These are phyloP conservation scores for Letharia lupina DNA, from an alignment of 495 filamentous ascomycete genomes.

Conservation along the genomic window DNA sequence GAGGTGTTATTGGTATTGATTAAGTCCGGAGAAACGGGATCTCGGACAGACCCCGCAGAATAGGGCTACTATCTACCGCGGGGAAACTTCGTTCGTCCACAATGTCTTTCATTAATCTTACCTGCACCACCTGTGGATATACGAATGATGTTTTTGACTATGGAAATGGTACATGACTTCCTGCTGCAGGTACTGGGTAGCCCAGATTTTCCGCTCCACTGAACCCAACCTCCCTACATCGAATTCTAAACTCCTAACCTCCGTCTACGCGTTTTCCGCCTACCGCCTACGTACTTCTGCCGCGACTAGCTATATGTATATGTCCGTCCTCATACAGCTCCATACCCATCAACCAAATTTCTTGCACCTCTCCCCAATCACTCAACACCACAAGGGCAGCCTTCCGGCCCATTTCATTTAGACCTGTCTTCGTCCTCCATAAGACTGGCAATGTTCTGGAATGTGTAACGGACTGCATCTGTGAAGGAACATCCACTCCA, in stretches of 20 bases:
- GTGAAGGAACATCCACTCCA: conserved; percentile 38
- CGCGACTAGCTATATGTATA: neutral
- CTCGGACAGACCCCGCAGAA: neutral
- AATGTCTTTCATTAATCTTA: too few relatives aligned
- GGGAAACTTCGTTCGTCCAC: too few relatives aligned
- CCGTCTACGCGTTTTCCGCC: neutral
- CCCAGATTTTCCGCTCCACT: too few relatives aligned
- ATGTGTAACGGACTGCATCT: conserved; percentile 39
- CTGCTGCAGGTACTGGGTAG: neutral
- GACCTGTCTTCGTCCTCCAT: conserved; percentile 37
- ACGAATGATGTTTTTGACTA: too few relatives aligned
- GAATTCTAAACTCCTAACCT: too few relatives aligned
- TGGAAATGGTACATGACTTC: neutral
- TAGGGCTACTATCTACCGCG: too few relatives aligned
- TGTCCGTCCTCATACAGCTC: conserved; percentile 27
- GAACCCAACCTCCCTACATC: too few relatives aligned
- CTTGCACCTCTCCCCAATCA: conserved; percentile 36
- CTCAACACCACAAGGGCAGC: conserved; percentile 41
- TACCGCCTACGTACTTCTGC: neutral
- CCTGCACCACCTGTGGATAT: too few relatives aligned
- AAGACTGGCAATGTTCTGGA: conserved; percentile 40
- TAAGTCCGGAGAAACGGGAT: neutral
- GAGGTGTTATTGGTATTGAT: neutral
- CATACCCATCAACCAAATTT: conserved; percentile 41
- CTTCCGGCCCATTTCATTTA: conserved; percentile 34